Conservation (phyloP, 2,329 filamentous ascomycete species). For the Neurospora crassa region DNA sequence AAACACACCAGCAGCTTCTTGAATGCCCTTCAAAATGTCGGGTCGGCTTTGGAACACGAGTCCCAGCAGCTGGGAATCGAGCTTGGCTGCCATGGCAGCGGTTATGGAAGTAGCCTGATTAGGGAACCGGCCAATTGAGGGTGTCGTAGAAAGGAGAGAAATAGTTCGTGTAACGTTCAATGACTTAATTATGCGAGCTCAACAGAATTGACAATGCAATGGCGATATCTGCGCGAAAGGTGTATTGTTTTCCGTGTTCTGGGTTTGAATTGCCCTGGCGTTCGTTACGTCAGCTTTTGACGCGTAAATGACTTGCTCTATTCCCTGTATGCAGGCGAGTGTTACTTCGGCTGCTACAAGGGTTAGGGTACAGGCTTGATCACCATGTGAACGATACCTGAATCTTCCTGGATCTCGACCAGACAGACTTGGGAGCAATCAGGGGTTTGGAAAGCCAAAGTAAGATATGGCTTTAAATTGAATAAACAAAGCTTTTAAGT, state of each 20-base stretch:
- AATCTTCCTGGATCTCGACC: background rate
- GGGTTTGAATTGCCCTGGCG: background rate
- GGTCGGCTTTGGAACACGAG: conserved; percentile 45
- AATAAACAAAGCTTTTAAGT: background rate
- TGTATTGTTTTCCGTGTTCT: background rate
- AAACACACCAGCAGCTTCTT: conserved; percentile 40
- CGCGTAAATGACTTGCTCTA: conserved; percentile 8
- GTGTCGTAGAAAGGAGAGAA: background rate
- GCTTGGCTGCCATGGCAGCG: conserved; percentile 17
- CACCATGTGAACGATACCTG: background rate
- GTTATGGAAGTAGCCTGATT: background rate
- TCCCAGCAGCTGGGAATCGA: conserved; percentile 41
- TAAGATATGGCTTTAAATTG: background rate
- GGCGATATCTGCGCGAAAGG: background rate
- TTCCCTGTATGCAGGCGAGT: background rate
- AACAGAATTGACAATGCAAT: background rate
- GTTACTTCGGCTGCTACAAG: background rate
- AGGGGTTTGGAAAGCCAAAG: background rate
- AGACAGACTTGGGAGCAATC: background rate
- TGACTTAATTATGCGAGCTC: background rate
- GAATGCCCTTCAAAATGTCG: conserved; percentile 46
- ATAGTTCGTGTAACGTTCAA: too few species aligned
- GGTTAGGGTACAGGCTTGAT: background rate
- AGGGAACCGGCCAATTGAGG: background rate
- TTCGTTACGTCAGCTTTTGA: conserved; percentile 3